Percentiles rank a stretch among this genome's conserved stretches.
Conservation (phyloP, 495 filamentous ascomycete species). For the Penicillium longicatenatum region DNA sequence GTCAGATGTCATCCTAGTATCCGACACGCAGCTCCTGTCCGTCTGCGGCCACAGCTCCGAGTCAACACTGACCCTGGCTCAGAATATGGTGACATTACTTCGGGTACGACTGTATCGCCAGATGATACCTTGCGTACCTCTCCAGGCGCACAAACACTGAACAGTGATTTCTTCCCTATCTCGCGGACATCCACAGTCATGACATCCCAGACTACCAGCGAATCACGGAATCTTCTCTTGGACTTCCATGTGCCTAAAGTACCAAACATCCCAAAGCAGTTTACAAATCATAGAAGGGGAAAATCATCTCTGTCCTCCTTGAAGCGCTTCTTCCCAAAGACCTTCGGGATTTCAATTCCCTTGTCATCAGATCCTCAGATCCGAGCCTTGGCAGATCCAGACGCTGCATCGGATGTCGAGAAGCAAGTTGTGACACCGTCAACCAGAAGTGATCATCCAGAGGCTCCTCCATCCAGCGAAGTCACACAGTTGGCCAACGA, state of each 20-base stretch:
- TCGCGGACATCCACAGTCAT: constrained; percentile 38
- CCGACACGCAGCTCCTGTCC: constrained; percentile 36
- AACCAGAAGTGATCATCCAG: constrained; percentile 1
- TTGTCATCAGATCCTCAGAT: constrained; percentile 48
- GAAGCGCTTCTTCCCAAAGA: constrained; percentile 40
- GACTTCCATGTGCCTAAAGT: constrained; percentile 27
- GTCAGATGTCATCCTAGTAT: constrained; percentile 36
- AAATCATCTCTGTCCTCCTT: constrained; percentile 46
- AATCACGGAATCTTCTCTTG: constrained; percentile 23
- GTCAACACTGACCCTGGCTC: constrained; percentile 35
- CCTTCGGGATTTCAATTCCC: constrained; percentile 33
- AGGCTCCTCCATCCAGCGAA: not conserved
- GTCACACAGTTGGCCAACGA: not conserved
- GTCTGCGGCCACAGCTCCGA: constrained; percentile 35
- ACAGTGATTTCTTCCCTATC: constrained; percentile 29
- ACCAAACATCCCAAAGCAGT: constrained; percentile 24
- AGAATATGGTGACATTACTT: constrained; percentile 31
- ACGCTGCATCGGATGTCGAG: constrained; percentile 31
- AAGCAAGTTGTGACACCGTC: constrained; percentile 31
- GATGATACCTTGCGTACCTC: constrained; percentile 29
- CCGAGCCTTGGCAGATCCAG: constrained; percentile 39
- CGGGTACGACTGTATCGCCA: constrained; percentile 33
- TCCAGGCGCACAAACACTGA: constrained; percentile 25
- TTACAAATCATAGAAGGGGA: constrained; percentile 29
- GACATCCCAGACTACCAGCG: constrained; percentile 24